Conservation (phyloP, 805 yeast genomes). For the Candida golubevii region DNA sequence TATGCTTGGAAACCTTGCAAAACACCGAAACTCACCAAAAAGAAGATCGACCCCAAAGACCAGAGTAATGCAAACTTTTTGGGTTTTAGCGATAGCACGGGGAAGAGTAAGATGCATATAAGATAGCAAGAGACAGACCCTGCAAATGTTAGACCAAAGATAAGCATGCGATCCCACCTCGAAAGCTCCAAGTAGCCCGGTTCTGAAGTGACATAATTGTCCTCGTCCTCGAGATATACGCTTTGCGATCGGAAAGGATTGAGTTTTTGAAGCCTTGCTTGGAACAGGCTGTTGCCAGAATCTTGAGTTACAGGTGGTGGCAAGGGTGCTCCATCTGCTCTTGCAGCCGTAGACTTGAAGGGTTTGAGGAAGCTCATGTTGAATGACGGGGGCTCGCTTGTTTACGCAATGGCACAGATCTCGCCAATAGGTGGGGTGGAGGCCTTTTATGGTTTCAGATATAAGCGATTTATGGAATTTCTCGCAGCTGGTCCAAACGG, state of each 20-base stretch:
- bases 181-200: constrained; percentile 42
- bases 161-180: constrained; percentile 45
- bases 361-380: constrained; percentile 40
- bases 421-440: too few species aligned
- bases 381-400: neutral
- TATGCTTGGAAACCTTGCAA: constrained; percentile 40
- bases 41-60: constrained; percentile 44
- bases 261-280: constrained; percentile 28
- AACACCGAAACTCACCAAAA: constrained; percentile 44
- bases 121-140: constrained; percentile 39
- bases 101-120: constrained; percentile 42
- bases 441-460: too few species aligned
- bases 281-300: constrained; percentile 20
- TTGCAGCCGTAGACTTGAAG: constrained; percentile 19
- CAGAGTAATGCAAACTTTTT: constrained; percentile 44
- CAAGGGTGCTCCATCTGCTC: constrained; percentile 32
- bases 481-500: too few species aligned
- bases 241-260: constrained; percentile 38
- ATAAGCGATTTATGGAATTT: too few species aligned
- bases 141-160: constrained; percentile 41
- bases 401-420: too few species aligned
- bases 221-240: constrained; percentile 39
- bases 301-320: constrained; percentile 38
- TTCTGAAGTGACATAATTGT: constrained; percentile 40
- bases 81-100: constrained; percentile 39